Evolutionary conservation across 2,329 filamentous ascomycete species (phyloP).

Genomic region (Ophiosphaerella herpotricha): DNA sequence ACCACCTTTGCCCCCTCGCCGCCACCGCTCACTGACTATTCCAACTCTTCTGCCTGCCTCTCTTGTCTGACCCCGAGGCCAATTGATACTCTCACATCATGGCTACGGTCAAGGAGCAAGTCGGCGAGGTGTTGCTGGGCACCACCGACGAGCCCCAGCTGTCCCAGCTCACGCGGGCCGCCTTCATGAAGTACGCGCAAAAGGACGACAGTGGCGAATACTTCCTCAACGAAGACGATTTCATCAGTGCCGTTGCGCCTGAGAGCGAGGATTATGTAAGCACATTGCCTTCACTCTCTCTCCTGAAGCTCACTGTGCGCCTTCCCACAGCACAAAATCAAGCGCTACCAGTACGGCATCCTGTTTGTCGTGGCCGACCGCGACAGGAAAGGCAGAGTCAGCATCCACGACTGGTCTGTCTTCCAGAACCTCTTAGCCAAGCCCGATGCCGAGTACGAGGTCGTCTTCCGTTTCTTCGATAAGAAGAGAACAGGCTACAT

Average conservation of each 20-base stretch:
- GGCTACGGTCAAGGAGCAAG: constrained; percentile 71
- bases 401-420: constrained; percentile 82
- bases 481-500: constrained; percentile 80
- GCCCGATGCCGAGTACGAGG: constrained; percentile 97
- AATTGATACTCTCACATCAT: constrained; percentile 40
- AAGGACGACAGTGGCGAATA: constrained; percentile 78
- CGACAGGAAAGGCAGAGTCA: constrained; percentile 72
- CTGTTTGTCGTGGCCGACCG: constrained; percentile 92
- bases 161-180: constrained; percentile 74
- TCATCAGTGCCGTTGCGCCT: constrained; percentile 88
- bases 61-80: constrained; percentile 16
- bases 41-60: constrained; percentile 10
- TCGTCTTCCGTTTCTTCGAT: constrained; percentile 96
- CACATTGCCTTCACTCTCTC: constrained; percentile 23
- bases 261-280: constrained; percentile 88
- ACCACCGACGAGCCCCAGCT: constrained; percentile 62
- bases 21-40: constrained; percentile 8
- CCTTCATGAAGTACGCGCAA: constrained; percentile 76
- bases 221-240: constrained; percentile 82
- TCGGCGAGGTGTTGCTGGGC: constrained; percentile 68
- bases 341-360: constrained; percentile 91
- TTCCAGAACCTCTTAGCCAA: constrained; percentile 95
- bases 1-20: constrained; percentile 17
- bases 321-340: constrained; percentile 84
- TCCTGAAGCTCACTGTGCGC: constrained; percentile 35